These are phyloP conservation scores for Noccaea bulbosa DNA, from an alignment of 345 rosid species.

Conservation along the genomic window DNA sequence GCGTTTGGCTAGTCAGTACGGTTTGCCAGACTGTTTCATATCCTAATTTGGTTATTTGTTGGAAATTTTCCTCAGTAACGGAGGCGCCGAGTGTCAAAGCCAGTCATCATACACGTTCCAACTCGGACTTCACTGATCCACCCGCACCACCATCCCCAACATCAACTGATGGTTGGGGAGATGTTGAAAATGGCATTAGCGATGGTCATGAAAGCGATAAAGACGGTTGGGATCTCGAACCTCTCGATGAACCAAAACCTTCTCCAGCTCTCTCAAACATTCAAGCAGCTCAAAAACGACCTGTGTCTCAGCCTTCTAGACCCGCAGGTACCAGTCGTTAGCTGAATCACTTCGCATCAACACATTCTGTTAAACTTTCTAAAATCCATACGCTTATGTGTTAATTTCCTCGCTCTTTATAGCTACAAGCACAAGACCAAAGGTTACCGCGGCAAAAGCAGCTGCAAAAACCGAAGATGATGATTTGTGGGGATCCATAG, in stretches of 20 bases:
- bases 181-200: slow-evolving; percentile 75
- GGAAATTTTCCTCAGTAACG: slow-evolving; percentile 44
- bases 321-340: slow-evolving; percentile 58
- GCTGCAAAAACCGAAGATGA: slow-evolving; percentile 63
- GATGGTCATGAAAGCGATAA: slow-evolving; percentile 79
- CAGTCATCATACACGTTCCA: slow-evolving; percentile 58
- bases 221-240: slow-evolving; percentile 98
- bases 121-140: slow-evolving; percentile 74
- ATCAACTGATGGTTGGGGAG: slow-evolving; percentile 99
- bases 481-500: slow-evolving; percentile 97
- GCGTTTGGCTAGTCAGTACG: neutral
- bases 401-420: slow-evolving; percentile 7
- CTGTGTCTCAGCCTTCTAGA: slow-evolving; percentile 71
- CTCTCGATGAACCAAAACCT: slow-evolving; percentile 86
- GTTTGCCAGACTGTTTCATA: neutral
- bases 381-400: neutral
- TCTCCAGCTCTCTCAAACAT: slow-evolving; percentile 77
- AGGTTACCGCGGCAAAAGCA: slow-evolving; percentile 49
- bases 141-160: slow-evolving; percentile 81
- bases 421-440: slow-evolving; percentile 68
- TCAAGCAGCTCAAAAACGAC: slow-evolving; percentile 93
- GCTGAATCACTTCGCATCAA: slow-evolving; percentile 14
- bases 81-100: slow-evolving; percentile 61
- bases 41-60: slow-evolving; percentile 9
- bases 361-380: slow-evolving; percentile 8